phyloP scores from a whole-genome alignment of 2,329 filamentous ascomycete genomes.

The Orbilia quercus region DNA sequence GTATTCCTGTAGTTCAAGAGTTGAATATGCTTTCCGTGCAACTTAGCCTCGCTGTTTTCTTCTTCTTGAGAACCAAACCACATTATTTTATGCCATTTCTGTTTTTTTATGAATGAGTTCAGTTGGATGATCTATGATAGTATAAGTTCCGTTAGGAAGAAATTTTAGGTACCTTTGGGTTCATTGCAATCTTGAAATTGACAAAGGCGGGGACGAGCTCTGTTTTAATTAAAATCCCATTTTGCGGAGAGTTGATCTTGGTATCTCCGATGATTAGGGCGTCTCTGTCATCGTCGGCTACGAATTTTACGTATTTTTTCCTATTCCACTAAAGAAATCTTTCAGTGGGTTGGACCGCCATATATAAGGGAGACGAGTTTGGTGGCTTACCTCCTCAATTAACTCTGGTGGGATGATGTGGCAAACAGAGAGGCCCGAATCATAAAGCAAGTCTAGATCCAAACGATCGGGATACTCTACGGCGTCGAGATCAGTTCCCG shows the following conservation, averaged over 20 bases:
- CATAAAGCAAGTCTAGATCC: too few relatives aligned
- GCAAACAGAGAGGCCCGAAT: conserved; percentile 4
- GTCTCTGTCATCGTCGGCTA: conserved; percentile 14
- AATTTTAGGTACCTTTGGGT: conserved; percentile 15
- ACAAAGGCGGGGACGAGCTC: conserved; percentile 7
- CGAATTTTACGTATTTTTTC: not conserved
- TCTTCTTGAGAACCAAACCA: conserved; percentile 6
- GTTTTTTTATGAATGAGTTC: not conserved
- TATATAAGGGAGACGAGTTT: not conserved
- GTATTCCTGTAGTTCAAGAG: not conserved
- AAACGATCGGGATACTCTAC: too few relatives aligned
- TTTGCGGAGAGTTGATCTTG: conserved; percentile 33
- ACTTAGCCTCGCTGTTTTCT: not conserved
- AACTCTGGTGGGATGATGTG: conserved; percentile 35
- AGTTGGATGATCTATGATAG: not conserved
- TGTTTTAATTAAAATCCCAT: conserved; percentile 25
- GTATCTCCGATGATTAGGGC: conserved; percentile 23
- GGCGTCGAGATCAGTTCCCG: conserved; percentile 10
- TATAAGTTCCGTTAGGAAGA: not conserved
- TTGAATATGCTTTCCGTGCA: conserved; percentile 12
- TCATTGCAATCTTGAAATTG: conserved; percentile 28
- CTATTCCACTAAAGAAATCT: conserved; percentile 14
- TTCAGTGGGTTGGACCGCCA: not conserved
- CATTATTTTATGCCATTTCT: conserved; percentile 33
- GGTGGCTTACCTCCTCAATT: conserved; percentile 10